Percentiles rank a stretch among this genome's conserved stretches.
These are phyloP conservation scores for Chaetomium cochliodes DNA, from an alignment of 495 filamentous ascomycete species.

Conservation along the genomic window DNA sequence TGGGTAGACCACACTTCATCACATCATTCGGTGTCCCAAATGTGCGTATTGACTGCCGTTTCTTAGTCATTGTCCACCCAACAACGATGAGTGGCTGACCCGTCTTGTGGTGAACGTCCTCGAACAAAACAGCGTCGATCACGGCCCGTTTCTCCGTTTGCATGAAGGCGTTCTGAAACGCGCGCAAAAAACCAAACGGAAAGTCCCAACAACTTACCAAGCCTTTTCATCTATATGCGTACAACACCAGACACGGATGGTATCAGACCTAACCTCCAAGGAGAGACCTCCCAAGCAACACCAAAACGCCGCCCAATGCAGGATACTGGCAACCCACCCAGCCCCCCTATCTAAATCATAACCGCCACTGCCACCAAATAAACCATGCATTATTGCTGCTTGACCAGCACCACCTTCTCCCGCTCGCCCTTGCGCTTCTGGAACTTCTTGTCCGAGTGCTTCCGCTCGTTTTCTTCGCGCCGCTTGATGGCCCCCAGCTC, in stretches of 20 bases:
- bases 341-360: conserved; percentile 2
- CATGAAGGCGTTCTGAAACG: not conserved
- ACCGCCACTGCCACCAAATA: not conserved
- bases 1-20: too few species aligned
- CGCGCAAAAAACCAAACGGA: not conserved
- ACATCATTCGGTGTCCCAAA: too few species aligned
- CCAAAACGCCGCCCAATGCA: conserved; percentile 33
- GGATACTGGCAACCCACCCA: not conserved
- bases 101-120: not conserved
- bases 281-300: not conserved
- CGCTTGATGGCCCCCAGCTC: conserved; percentile 84
- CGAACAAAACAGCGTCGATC: not conserved
- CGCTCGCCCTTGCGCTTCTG: conserved; percentile 74
- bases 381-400: conserved; percentile 59
- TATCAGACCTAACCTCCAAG: conserved; percentile 27
- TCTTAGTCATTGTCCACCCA: too few species aligned
- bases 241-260: conserved; percentile 29
- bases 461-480: conserved; percentile 89
- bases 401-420: conserved; percentile 85
- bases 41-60: too few species aligned
- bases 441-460: conserved; percentile 78
- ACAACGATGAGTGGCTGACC: too few species aligned
- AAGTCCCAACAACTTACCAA: not conserved
- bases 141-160: not conserved
- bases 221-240: conserved; percentile 11